Evolutionary conservation across 257 asterid species (phyloP), one percentile per base, ranked within the genome.

Genomic region (Echites panduratus): DNA sequence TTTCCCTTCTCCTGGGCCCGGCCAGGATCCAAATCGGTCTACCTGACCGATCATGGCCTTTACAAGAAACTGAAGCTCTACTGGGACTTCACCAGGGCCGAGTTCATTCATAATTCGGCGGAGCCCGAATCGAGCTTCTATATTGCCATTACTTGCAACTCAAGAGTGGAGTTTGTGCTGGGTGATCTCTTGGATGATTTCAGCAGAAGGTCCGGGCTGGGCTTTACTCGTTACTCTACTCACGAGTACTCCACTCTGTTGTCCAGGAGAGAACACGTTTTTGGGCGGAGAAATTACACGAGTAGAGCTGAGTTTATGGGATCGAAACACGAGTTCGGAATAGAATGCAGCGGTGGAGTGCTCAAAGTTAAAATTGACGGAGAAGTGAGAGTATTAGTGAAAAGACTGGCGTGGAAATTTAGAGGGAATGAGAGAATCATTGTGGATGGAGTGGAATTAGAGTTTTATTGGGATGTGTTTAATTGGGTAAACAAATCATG

Each of bases 391-490:
- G 50, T 82, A 24, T 66, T 73, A 44, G 83, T 82, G 49, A 82
- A 79, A 43, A 82, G 83, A 47, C 75, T 82, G 4, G 81, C 73
- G 5, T 82, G 85, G 85, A 82, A 82, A 66, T 82, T 82, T 32
- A 78, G 83, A 66, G 85, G 83, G 7, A 82, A 82, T 13, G 85
- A 82, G 71, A 82, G 63, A 59, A 82, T 82, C 41, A n/a, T 57
- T 20, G 73, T 82, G 32, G 81, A 75, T 48, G 73, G 78, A 53
- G 66, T 79, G 48, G 85, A 82, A 68, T 81, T 82, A 64, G 71
- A 77, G 22, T 82, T 82, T 73, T 78, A 78, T 43, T 79, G 85
- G 85, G 83, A 82, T 50, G 81, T 82, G 16, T 82, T 82, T 32
- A 82, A 82, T 76, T 82, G 85, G 85, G 68, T 82, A 59, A 78